Percentiles rank a stretch among this genome's conserved stretches.
phyloP scores from a whole-genome alignment of 2,329 filamentous ascomycete genomes.

The Fusarium nanum region DNA sequence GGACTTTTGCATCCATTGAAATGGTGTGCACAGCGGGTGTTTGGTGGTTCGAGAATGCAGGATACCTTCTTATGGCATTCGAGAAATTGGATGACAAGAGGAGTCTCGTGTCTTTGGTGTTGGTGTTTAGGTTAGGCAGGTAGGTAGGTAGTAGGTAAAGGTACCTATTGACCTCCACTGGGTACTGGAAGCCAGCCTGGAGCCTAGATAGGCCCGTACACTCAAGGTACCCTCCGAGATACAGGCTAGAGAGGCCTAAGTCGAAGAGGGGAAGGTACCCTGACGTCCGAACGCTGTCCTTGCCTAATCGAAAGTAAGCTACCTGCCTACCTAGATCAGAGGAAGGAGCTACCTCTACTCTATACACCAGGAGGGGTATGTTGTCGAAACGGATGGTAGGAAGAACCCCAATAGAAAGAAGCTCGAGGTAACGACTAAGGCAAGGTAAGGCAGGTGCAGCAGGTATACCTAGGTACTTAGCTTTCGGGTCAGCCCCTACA shows the following conservation, averaged over 20 bases:
- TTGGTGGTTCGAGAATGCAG: not conserved
- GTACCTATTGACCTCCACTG: not conserved
- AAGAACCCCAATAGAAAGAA: slow-evolving; percentile 37
- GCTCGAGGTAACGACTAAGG: slow-evolving; percentile 43
- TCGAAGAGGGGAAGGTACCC: slow-evolving; percentile 34
- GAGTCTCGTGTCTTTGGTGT: not conserved
- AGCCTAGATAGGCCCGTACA: slow-evolving; percentile 1
- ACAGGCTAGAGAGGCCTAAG: slow-evolving; percentile 7
- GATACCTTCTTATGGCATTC: slow-evolving; percentile 2
- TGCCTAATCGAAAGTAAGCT: slow-evolving; percentile 7
- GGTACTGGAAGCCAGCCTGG: not conserved
- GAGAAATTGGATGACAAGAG: slow-evolving; percentile 25
- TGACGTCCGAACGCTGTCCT: slow-evolving; percentile 26
- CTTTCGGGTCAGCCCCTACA: slow-evolving; percentile 49
- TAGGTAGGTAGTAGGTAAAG: not conserved
- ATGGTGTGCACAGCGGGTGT: slow-evolving; percentile 16
- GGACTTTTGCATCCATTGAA: slow-evolving; percentile 1
- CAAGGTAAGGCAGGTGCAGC: slow-evolving; percentile 35
- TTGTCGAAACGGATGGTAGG: slow-evolving; percentile 29
- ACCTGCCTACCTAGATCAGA: not conserved
- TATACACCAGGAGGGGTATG: slow-evolving; percentile 22
- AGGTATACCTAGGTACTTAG: slow-evolving; percentile 2
- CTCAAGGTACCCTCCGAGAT: not conserved
- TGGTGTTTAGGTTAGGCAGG: not conserved
- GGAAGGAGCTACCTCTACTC: not conserved